These are phyloP conservation scores for Elaeis oleifera DNA, from an alignment of 202 grass and related monocot genomes.

Conservation along the genomic window DNA sequence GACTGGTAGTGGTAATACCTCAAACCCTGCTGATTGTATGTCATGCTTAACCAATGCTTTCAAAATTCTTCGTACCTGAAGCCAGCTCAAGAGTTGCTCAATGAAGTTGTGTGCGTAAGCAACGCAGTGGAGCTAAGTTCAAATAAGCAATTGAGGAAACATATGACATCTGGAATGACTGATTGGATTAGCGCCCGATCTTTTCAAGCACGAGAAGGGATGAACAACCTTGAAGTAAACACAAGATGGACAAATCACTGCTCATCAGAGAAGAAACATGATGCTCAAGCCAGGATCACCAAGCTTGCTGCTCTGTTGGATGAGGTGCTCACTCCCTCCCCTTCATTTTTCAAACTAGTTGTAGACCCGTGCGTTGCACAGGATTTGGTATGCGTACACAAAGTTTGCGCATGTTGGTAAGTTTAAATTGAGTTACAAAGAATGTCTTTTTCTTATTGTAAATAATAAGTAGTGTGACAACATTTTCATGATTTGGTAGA, in stretches of 20 bases:
- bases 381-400: too few species aligned
- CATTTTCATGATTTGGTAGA: too few species aligned
- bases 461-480: too few species aligned
- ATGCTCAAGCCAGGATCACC: slow-evolving; percentile 34
- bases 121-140: slow-evolving; percentile 19
- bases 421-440: too few species aligned
- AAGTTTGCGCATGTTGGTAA: too few species aligned
- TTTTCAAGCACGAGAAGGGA: slow-evolving; percentile 21
- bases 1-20: too few species aligned
- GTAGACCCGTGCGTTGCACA: too few species aligned
- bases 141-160: slow-evolving; percentile 3
- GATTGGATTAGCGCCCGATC: slow-evolving; percentile 6
- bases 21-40: neutral
- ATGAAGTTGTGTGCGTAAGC: slow-evolving; percentile 52
- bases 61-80: slow-evolving; percentile 49
- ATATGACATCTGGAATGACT: neutral
- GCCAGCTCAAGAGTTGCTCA: slow-evolving; percentile 67
- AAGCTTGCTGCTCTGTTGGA: slow-evolving; percentile 67
- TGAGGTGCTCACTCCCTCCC: slow-evolving; percentile 34
- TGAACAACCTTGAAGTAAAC: slow-evolving; percentile 2
- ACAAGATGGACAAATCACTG: neutral
- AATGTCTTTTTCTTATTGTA: too few species aligned
- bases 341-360: neutral
- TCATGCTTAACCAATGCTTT: slow-evolving; percentile 14
- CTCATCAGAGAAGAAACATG: slow-evolving; percentile 18